Evolutionary conservation across 768 basidiomycete genomes (phyloP), one percentile per base, ranked within the genome.

Genomic region (Termitomyces sp.): DNA sequence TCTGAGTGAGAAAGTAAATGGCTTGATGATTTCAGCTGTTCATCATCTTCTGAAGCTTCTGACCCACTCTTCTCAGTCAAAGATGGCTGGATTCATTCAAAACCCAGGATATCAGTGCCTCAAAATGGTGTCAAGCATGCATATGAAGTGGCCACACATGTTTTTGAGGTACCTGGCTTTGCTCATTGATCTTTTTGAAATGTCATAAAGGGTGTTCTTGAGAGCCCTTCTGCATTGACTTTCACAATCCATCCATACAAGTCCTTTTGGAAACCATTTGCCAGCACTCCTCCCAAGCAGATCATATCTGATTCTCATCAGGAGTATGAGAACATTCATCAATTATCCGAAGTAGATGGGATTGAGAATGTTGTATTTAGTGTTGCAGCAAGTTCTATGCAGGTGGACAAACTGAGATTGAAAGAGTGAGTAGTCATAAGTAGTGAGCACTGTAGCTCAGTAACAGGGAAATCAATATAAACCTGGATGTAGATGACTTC

Each of bases 101-200:
- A 56, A 10, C 68, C 67, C 19, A 64, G 54, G 54, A 68, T 63
- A 32, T 52, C 27, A 10, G 68, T 62, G 28, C 72, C 57, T 2
- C 55, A 56, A 12, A 63, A 63, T 3, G 34, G 59, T 4, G 44
- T 59, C 8, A 64, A 59, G 21, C 57, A 63, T n/a, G 0, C 8
- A 5, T 59, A 61, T 0, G 70, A 74, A 52, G 61, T 21, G 0
- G 58, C 57, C 17, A 71, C 72, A 4, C 72, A 70, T 0, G 51
- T 54, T 2, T 68, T 74, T 42, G 52, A 62, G 10, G 64, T 78
- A n/a, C 28, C 48, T 1, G 68, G 67, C 9, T 37, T 77, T 3
- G 60, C 61, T 41, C 63, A 71, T 37, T 67, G 69, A 0, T 51
- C 50, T 0, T 59, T 73, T 2, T 25, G 58, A 1, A 64, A 66